phyloP scores from a whole-genome alignment of 345 rosid genomes.

The Carallia pectinifolia region DNA sequence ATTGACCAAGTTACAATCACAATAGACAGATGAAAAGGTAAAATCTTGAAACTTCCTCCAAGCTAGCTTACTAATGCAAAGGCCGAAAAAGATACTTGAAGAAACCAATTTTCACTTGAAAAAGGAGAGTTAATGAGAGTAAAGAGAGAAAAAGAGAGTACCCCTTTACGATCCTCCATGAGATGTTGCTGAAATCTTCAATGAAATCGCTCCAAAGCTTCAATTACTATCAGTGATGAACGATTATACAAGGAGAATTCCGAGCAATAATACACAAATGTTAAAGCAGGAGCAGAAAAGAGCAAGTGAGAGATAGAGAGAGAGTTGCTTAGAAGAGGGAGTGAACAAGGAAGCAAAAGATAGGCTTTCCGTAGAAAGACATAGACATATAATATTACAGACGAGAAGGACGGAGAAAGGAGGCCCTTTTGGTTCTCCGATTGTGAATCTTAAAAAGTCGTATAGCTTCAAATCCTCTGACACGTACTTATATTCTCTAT shows the following conservation, averaged over 20 bases:
- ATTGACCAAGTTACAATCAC: not conserved
- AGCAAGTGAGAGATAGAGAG: not conserved
- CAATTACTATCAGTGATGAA: no score
- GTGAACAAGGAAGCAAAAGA: not conserved
- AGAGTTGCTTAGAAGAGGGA: not conserved
- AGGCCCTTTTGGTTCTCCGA: not conserved
- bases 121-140: not conserved
- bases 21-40: no score
- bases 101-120: not conserved
- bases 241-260: no score
- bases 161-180: constrained; percentile 33
- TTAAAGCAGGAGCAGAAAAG: not conserved
- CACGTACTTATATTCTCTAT: not conserved
- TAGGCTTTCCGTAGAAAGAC: no score
- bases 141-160: not conserved
- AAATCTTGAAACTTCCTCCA: not conserved
- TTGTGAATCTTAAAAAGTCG: no score
- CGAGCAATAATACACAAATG: no score
- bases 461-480: not conserved
- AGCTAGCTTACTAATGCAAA: not conserved
- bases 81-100: not conserved
- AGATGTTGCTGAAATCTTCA: not conserved
- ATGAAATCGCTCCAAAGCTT: not conserved
- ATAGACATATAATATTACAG: not conserved
- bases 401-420: not conserved